phyloP scores from a whole-genome alignment of 371 early-diverging fungal genomes.

The Apophysomyces trapeziformis region DNA sequence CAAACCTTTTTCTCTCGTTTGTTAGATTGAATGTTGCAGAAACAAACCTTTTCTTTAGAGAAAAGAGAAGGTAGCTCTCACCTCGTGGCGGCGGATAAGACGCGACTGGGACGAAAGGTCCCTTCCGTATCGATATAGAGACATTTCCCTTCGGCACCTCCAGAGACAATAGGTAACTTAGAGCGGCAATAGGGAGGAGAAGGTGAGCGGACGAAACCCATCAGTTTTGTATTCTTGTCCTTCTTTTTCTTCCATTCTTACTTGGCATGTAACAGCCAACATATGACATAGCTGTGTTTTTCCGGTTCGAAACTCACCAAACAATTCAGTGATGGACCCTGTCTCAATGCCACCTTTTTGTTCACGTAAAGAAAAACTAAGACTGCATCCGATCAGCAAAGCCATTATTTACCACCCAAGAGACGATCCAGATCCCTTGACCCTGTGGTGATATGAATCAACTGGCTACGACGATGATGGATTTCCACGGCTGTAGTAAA shows the following conservation, averaged over 20 bases:
- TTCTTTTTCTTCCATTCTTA: conserved; percentile 21
- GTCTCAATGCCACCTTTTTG: conserved; percentile 92
- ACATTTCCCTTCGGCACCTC: conserved; percentile 97
- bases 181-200: no score
- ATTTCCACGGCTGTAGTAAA: conserved; percentile 96
- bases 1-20: conserved; percentile 53
- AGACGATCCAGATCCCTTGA: conserved; percentile 93
- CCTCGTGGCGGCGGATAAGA: conserved; percentile 87
- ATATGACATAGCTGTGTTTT: conserved; percentile 99
- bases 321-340: conserved; percentile 97
- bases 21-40: no score
- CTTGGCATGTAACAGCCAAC: conserved; percentile 96
- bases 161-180: conserved; percentile 79
- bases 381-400: background rate
- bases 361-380: no score
- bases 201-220: background rate
- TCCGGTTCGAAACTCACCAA: conserved; percentile 99
- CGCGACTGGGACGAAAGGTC: conserved; percentile 95
- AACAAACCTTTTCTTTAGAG: background rate
- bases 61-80: conserved; percentile 14
- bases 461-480: conserved; percentile 79
- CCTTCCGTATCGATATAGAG: conserved; percentile 99
- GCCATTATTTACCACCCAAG: conserved; percentile 71
- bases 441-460: conserved; percentile 92
- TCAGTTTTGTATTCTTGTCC: background rate